A percentile compares a stretch with the other conserved stretches of the same genome.
Conservation (phyloP, 345 rosid genomes). For the Camelina neglecta region DNA sequence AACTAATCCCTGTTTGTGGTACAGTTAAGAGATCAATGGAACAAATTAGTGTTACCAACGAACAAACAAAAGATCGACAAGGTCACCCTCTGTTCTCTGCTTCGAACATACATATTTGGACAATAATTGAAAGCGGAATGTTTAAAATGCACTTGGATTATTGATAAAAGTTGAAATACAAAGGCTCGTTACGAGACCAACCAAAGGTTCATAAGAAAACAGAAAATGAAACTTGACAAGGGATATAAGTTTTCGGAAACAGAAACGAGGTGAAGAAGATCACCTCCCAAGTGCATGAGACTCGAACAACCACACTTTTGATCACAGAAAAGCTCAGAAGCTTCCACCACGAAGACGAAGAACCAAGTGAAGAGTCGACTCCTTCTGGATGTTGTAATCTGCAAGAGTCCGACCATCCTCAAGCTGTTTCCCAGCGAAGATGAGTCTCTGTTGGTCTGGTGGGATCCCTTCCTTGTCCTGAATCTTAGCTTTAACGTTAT, state of each 20-base stretch:
- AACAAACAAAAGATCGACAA: background rate
- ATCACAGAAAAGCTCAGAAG: background rate
- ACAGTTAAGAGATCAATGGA: slow-evolving; percentile 26
- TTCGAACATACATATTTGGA: background rate
- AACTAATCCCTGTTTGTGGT: slow-evolving; percentile 24
- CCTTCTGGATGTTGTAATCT: background rate
- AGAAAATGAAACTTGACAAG: background rate
- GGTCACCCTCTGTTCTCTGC: background rate
- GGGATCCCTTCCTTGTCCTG: background rate
- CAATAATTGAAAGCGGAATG: background rate
- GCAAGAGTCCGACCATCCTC: background rate
- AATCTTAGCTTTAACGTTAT: background rate
- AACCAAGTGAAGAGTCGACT: background rate
- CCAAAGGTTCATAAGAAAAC: background rate
- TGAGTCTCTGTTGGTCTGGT: background rate
- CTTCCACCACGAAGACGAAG: background rate
- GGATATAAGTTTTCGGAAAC: background rate
- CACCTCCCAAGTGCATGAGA: slow-evolving; percentile 1
- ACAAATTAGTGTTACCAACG: background rate
- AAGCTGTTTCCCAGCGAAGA: background rate
- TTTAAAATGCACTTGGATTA: background rate
- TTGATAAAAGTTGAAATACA: background rate
- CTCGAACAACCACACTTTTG: background rate
- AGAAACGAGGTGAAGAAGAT: background rate
- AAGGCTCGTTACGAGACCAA: no score